These are phyloP conservation scores for Nephelium lappaceum DNA, from an alignment of 345 rosid species.

Conservation along the genomic window DNA sequence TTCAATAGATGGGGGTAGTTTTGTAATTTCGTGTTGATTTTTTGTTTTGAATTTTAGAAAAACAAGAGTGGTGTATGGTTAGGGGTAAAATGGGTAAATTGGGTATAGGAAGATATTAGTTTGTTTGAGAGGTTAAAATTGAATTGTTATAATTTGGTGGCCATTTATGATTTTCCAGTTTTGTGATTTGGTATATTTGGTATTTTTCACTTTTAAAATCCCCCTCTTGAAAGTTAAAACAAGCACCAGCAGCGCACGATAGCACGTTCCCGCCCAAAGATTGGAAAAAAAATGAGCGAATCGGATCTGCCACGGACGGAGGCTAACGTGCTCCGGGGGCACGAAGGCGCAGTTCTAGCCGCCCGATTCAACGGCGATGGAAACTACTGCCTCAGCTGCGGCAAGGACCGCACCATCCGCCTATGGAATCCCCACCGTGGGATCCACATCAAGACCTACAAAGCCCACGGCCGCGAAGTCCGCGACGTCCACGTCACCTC, in stretches of 20 bases:
- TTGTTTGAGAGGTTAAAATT: too few species aligned
- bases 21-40: too few species aligned
- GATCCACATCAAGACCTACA: slow-evolving; percentile 89
- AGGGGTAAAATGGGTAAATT: too few species aligned
- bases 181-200: too few species aligned
- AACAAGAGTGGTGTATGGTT: too few species aligned
- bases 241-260: neutral
- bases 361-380: slow-evolving; percentile 94
- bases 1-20: too few species aligned
- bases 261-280: slow-evolving; percentile 6
- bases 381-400: slow-evolving; percentile 88
- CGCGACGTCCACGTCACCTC: slow-evolving; percentile 94
- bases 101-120: too few species aligned
- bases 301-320: slow-evolving; percentile 67
- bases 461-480: slow-evolving; percentile 95
- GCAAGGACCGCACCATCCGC: slow-evolving; percentile 97
- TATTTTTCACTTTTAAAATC: too few species aligned
- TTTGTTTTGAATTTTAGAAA: too few species aligned
- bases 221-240: too few species aligned
- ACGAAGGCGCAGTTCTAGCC: slow-evolving; percentile 81
- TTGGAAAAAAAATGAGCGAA: slow-evolving; percentile 39
- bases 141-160: too few species aligned
- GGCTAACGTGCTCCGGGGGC: slow-evolving; percentile 67
- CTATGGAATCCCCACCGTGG: slow-evolving; percentile 99
- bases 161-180: too few species aligned